Conservation (phyloP, 2,329 filamentous ascomycete species). For the Alternaria conjuncta region DNA sequence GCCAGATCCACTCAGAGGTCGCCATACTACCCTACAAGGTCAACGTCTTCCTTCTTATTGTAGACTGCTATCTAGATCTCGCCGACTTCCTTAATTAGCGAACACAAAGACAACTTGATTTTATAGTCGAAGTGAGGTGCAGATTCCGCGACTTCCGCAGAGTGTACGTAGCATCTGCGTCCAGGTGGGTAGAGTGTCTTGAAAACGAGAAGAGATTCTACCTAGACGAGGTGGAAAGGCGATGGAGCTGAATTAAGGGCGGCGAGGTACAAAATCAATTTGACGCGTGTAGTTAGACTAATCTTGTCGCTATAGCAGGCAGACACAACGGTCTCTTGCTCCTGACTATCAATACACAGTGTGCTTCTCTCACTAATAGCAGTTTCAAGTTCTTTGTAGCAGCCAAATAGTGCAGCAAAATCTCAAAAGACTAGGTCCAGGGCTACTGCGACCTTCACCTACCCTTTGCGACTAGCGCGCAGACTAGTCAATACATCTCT, state of each 20-base stretch:
- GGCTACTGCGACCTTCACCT: neutral
- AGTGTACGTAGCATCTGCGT: neutral
- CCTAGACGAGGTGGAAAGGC: too few species aligned
- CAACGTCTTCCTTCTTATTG: rapidly evolving
- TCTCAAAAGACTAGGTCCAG: neutral
- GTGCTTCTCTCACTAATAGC: neutral
- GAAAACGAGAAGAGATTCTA: too few species aligned
- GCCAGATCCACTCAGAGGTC: too few species aligned
- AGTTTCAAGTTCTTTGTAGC: neutral
- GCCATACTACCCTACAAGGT: too few species aligned
- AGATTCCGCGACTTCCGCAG: too few species aligned
- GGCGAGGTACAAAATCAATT: too few species aligned
- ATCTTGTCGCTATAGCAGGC: too few species aligned
- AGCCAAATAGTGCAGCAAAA: neutral
- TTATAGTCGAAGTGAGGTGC: neutral
- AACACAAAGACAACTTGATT: neutral
- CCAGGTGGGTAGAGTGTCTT: neutral
- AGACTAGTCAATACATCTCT: neutral
- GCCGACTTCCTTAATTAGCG: rapidly evolving
- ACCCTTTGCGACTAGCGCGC: neutral
- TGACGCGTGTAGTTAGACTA: too few species aligned
- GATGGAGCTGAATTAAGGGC: too few species aligned
- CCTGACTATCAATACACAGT: neutral
- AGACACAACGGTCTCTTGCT: neutral
- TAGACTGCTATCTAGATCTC: rapidly evolving